A percentile compares a stretch with the other conserved stretches of the same genome.
phyloP scores from a whole-genome alignment of 2,329 filamentous ascomycete genomes.

The Ophiocordyceps robertsii region DNA sequence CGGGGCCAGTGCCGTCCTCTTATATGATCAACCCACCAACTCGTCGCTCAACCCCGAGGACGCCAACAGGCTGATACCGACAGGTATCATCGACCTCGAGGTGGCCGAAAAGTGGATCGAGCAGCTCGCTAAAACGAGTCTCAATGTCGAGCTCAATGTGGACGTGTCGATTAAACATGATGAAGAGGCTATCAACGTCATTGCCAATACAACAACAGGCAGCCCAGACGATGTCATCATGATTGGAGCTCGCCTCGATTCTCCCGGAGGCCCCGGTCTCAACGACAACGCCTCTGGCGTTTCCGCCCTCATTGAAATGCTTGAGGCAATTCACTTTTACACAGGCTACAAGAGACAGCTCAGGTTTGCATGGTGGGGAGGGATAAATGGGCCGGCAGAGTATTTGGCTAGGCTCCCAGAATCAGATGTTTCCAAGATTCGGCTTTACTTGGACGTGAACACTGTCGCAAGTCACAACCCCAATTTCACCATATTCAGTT shows the following conservation, averaged over 20 bases:
- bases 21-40: conserved; percentile 46
- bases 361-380: conserved; percentile 25
- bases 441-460: background rate
- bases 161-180: conserved; percentile 17
- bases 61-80: conserved; percentile 17
- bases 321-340: conserved; percentile 18
- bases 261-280: conserved; percentile 20
- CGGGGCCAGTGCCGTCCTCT: conserved; percentile 31
- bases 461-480: no score
- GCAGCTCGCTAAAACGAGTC: no score
- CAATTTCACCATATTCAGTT: no score
- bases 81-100: conserved; percentile 16
- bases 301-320: conserved; percentile 20
- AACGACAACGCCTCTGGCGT: conserved; percentile 25
- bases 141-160: conserved; percentile 16
- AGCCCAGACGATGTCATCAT: conserved; percentile 25
- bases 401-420: conserved; percentile 6
- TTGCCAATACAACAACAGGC: conserved; percentile 24
- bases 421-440: conserved; percentile 2
- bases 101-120: conserved; percentile 18
- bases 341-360: conserved; percentile 23
- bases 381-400: conserved; percentile 7
- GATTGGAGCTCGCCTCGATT: conserved; percentile 25
- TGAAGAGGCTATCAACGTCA: conserved; percentile 23
- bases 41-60: conserved; percentile 27